Conservation (phyloP, 1,139 yeast genomes). For the Geotrichum fermentans region DNA sequence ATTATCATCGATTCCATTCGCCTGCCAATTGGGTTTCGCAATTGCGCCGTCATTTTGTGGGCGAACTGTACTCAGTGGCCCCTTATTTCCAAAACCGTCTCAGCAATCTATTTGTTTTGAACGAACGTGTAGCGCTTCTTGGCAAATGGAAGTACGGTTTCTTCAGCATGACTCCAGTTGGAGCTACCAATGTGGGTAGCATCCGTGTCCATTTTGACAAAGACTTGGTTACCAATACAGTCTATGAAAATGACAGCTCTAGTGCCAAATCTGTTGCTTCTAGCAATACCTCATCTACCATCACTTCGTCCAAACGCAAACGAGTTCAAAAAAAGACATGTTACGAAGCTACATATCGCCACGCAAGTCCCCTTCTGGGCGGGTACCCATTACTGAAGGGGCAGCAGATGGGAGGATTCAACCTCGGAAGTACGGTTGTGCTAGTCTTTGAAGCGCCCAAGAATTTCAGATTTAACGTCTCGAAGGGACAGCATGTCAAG, state of each 20-base stretch:
- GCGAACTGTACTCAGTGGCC: slow-evolving; percentile 91
- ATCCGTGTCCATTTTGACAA: slow-evolving; percentile 87
- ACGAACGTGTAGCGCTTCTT: slow-evolving; percentile 88
- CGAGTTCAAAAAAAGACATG: slow-evolving; percentile 67
- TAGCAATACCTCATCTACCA: background rate
- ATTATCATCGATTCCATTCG: slow-evolving; percentile 93
- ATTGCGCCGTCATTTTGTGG: slow-evolving; percentile 88
- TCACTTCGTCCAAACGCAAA: slow-evolving; percentile 21
- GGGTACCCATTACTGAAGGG: slow-evolving; percentile 90
- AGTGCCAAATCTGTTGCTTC: slow-evolving; percentile 7
- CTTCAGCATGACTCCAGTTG: slow-evolving; percentile 97
- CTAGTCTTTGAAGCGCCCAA: slow-evolving; percentile 91
- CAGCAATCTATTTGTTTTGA: slow-evolving; percentile 80
- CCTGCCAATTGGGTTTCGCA: slow-evolving; percentile 96
- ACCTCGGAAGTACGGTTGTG: slow-evolving; percentile 91
- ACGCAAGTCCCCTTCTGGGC: slow-evolving; percentile 68
- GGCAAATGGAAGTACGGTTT: slow-evolving; percentile 97
- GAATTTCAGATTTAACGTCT: slow-evolving; percentile 62
- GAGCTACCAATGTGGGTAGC: slow-evolving; percentile 97
- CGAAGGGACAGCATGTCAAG: slow-evolving; percentile 71
- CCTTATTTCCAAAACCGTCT: slow-evolving; percentile 90
- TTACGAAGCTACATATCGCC: slow-evolving; percentile 82
- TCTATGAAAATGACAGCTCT: slow-evolving; percentile 45
- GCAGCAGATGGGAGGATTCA: slow-evolving; percentile 95
- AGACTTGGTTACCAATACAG: slow-evolving; percentile 76